Evolutionary conservation across 2,329 filamentous ascomycete genomes (phyloP), one percentile per base, ranked within the genome.

Genomic region (Arthrobotrys pseudoclavata): DNA sequence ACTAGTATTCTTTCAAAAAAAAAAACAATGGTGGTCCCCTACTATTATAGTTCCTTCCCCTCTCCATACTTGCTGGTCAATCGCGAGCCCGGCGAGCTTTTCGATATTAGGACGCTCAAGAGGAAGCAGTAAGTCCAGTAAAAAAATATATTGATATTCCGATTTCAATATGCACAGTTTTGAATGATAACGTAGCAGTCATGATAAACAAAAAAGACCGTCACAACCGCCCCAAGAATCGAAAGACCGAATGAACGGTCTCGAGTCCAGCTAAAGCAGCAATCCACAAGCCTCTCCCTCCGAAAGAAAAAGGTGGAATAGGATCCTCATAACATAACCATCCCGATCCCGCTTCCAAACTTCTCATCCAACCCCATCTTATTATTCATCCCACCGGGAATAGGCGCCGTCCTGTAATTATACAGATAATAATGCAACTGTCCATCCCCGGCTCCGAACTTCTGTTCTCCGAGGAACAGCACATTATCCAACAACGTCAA

Each of bases 401-500:
- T 91, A n/a, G 91, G 90, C 76, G 92, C 90, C 12, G 93, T 92
- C 71, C 93, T 90, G 86, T 97, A 99, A 85, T 99, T 99, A 88
- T 96, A 99, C 34, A 99, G 87, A 84, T 99, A 99, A 85, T 94
- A 99, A 84, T 99, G 94, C 81, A 99, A 87, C 84, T 96, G 93
- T 55, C 96, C 96, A 83, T 99, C 96, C 34, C 96, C 96, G 4
- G 92, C 91, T 52, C 95, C 96, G 82, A 97, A 99, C 84, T 97
- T 97, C 83, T 97, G 93, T 80, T 97, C 88, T 83, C 95, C 91
- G 4, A 99, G 87, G 88, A 99, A 98, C 20, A 98, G 87, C 0
- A 90, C 91, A 84, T 99, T 99, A 84, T 99, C 95, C 85, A 97
- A 91, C 45, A 97, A 87, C 0, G 94, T 97, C 69, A 99, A 87